Percentiles rank a stretch among this genome's conserved stretches.
Conservation (phyloP, 2,329 filamentous ascomycete genomes). For the Arthrobotrys sphaeroides region DNA sequence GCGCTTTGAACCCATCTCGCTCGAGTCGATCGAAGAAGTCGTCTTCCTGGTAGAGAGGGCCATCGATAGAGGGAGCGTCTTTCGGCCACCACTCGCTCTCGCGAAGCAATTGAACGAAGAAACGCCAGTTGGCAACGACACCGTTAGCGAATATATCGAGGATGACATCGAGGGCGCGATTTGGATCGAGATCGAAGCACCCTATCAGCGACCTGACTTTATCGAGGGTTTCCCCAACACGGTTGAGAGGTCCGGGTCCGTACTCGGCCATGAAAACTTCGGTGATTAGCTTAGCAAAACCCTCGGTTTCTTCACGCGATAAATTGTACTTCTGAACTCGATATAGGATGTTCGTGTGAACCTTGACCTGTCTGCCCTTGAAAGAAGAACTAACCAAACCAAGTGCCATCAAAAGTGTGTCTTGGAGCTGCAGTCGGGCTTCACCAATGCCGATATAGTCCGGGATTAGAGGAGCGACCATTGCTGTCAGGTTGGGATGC, state of each 20-base stretch:
- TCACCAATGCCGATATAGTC: constrained; percentile 57
- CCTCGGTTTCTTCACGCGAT: constrained; percentile 92
- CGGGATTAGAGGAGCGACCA: constrained; percentile 43
- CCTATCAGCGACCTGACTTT: constrained; percentile 93
- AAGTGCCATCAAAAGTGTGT: constrained; percentile 74
- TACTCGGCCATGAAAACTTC: constrained; percentile 85
- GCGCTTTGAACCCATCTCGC: constrained; percentile 79
- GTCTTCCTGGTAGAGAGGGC: constrained; percentile 59
- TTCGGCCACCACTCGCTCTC: constrained; percentile 97
- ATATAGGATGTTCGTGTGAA: constrained; percentile 91
- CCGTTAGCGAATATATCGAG: constrained; percentile 94
- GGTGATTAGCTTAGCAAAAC: constrained; percentile 94
- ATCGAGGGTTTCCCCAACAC: constrained; percentile 86
- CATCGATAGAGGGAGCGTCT: constrained; percentile 64
- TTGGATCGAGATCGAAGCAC: constrained; percentile 95
- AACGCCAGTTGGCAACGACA: constrained; percentile 88
- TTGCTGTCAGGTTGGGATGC: constrained; percentile 27
- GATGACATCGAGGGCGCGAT: constrained; percentile 90
- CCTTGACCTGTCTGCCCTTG: constrained; percentile 80
- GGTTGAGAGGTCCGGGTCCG: constrained; percentile 64
- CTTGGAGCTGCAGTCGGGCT: constrained; percentile 67
- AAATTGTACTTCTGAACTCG: constrained; percentile 97
- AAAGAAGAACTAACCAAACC: constrained; percentile 73
- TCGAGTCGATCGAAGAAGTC: constrained; percentile 85
- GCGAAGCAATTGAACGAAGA: constrained; percentile 91